Percentiles rank a stretch among this genome's conserved stretches.
These are phyloP conservation scores for Pouteria campechiana DNA, from an alignment of 179 eudicot genomes.

Conservation along the genomic window DNA sequence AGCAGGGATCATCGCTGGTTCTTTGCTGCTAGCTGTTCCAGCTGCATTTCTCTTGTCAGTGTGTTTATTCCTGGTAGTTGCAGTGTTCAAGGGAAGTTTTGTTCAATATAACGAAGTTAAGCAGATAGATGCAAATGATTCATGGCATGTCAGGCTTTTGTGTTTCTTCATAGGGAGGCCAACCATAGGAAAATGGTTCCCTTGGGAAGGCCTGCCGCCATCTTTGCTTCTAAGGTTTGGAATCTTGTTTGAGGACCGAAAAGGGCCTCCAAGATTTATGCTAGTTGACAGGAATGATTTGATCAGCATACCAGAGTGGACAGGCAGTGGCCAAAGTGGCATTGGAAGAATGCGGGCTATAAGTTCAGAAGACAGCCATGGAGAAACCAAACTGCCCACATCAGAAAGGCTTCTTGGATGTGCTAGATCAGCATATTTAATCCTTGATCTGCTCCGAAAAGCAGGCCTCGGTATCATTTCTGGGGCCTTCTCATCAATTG, in stretches of 20 bases:
- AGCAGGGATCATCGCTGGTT: constrained; percentile 9
- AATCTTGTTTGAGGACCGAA: constrained; percentile 10
- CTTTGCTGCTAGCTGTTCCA: constrained; percentile 10
- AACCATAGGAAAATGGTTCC: constrained; percentile 7
- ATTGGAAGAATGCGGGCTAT: constrained; percentile 4
- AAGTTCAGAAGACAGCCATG: constrained; percentile 8
- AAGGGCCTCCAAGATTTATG: constrained; percentile 7
- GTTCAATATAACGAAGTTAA: constrained; percentile 7
- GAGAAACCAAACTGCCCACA: constrained; percentile 3
- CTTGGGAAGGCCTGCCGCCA: constrained; percentile 5
- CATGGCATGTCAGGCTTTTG: background rate
- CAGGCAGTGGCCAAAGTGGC: too few relatives aligned
- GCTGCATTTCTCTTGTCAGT: constrained; percentile 7
- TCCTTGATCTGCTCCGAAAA: constrained; percentile 9
- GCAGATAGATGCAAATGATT: background rate
- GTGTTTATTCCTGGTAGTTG: constrained; percentile 6
- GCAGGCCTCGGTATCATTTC: constrained; percentile 7
- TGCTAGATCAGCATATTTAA: constrained; percentile 9
- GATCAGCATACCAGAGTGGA: too few relatives aligned
- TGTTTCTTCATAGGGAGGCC: constrained; percentile 1
- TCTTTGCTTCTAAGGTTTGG: constrained; percentile 8
- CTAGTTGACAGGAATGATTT: constrained; percentile 4
- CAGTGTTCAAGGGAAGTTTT: constrained; percentile 7
- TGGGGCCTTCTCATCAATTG: constrained; percentile 6
- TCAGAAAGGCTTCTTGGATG: constrained; percentile 8